Percentiles rank a stretch among this genome's conserved stretches.
Conservation (phyloP, 73 alveolate genomes). For the Blepharisma stoltei region DNA sequence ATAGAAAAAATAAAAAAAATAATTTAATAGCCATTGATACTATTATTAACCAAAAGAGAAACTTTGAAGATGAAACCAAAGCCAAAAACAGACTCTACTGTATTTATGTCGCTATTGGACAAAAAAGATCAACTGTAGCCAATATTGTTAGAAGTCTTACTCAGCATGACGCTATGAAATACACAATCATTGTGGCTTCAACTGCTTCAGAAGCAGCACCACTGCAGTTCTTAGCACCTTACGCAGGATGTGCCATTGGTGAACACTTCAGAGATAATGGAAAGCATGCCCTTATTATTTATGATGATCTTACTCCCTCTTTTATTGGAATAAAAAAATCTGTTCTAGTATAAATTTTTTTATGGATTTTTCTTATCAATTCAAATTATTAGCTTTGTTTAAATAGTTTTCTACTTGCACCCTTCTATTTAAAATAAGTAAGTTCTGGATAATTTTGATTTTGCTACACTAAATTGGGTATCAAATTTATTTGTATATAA, state of each 20-base stretch:
- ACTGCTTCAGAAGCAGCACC: conserved; percentile 98
- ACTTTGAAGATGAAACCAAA: conserved; percentile 64
- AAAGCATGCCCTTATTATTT: conserved; percentile 89
- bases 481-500: no score
- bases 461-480: no score
- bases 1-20: no score
- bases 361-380: no score
- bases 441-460: no score
- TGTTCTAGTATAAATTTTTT: no score
- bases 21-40: conserved; percentile 98
- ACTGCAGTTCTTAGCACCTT: conserved; percentile 84
- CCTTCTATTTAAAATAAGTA: no score
- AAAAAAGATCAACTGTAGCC: conserved; percentile 95
- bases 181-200: conserved; percentile 93
- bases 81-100: conserved; percentile 82
- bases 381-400: no score
- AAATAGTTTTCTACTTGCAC: no score
- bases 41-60: conserved; percentile 83
- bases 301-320: conserved; percentile 91
- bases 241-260: conserved; percentile 98
- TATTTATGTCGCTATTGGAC: conserved; percentile 98
- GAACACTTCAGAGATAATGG: conserved; percentile 98
- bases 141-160: conserved; percentile 81
- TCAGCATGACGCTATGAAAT: conserved; percentile 77
- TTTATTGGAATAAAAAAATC: no score